Evolutionary conservation across 768 basidiomycete species (phyloP).

Genomic region (Termitomyces sp.): DNA sequence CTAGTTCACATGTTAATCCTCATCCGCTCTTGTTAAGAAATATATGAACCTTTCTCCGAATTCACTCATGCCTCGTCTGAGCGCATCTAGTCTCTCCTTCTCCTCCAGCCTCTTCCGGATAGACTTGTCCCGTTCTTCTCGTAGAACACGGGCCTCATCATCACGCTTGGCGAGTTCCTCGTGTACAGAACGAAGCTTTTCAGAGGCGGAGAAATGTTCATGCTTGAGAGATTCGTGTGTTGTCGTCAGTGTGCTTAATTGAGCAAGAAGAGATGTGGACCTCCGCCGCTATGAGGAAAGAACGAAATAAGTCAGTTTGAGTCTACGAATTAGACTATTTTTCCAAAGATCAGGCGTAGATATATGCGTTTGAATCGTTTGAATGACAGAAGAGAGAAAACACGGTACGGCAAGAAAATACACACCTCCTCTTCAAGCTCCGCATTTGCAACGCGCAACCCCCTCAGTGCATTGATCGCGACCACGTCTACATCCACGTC

Average conservation of each 20-base stretch:
- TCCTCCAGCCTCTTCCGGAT: background rate
- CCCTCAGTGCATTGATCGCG: slow-evolving; percentile 10
- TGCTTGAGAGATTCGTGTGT: slow-evolving; percentile 8
- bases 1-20: background rate
- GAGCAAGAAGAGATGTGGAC: slow-evolving; percentile 1
- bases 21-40: background rate
- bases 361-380: background rate
- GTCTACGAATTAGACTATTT: background rate
- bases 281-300: slow-evolving; percentile 1
- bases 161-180: background rate
- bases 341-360: background rate
- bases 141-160: background rate
- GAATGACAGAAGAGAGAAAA: background rate
- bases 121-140: background rate
- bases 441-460: slow-evolving; percentile 7
- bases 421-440: slow-evolving; percentile 13
- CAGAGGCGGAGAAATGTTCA: background rate
- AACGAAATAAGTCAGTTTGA: background rate
- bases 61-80: slow-evolving; percentile 3
- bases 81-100: background rate
- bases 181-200: slow-evolving; percentile 3
- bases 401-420: background rate
- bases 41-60: slow-evolving; percentile 5
- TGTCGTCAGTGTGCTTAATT: slow-evolving; percentile 9
- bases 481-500: slow-evolving; percentile 7